Base-by-base conservation (phyloP, 371 early-diverging fungal species). In the Sporodiniella umbellata region DNA sequence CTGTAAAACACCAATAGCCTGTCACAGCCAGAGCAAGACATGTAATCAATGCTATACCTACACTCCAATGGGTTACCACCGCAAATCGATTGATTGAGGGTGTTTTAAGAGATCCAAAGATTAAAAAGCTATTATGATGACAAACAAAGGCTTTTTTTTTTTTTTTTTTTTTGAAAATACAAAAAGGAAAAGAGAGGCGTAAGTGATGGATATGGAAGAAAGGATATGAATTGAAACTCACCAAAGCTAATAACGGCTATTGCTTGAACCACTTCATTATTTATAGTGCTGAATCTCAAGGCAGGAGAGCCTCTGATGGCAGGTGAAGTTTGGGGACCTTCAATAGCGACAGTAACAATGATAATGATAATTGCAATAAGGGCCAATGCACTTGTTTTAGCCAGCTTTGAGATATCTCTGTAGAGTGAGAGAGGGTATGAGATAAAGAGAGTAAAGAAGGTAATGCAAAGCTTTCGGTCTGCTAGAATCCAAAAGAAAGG, bases 171-270 rank as follows among this genome's bases (percentile, higher is more conserved):
- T n/a, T n/a, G n/a, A n/a, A n/a, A n/a, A n/a, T n/a, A n/a, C n/a
- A n/a, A n/a, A n/a, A n/a, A n/a, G n/a, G n/a, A n/a, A n/a, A n/a
- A n/a, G n/a, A n/a, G n/a, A n/a, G n/a, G n/a, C n/a, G n/a, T n/a
- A n/a, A n/a, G n/a, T n/a, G n/a, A n/a, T n/a, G n/a, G n/a, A n/a
- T n/a, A n/a, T n/a, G n/a, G n/a, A n/a, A n/a, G n/a, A n/a, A n/a
- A n/a, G n/a, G n/a, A n/a, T n/a, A n/a, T n/a, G n/a, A n/a, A n/a
- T n/a, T n/a, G n/a, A n/a, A n/a, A n/a, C 58, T 60, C 72, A 85
- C 85, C 91, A 75, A 91, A 91, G 52, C 88, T 87, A 17, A 91
- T 89, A 7, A 91, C 88, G 5, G 87, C 90, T 48, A 89, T 80
- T 0, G 89, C 84, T 55, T 90, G 88, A 51, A 88, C 85, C 18